A percentile compares a stretch with the other conserved stretches of the same genome.
phyloP scores from a whole-genome alignment of 345 rosid genomes.

The Cardamine chenopodiifolia region DNA sequence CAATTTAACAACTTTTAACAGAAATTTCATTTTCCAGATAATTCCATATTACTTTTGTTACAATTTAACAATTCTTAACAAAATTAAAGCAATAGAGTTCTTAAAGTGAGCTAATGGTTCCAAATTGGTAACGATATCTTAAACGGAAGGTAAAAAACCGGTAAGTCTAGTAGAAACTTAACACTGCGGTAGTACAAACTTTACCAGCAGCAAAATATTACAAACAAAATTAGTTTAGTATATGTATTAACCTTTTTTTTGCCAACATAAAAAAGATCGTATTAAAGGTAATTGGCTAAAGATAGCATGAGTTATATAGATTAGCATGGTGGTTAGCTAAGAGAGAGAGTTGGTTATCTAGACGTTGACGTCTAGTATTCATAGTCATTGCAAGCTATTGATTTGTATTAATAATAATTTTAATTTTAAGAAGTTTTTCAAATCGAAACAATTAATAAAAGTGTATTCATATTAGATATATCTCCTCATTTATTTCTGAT shows the following conservation, averaged over 20 bases:
- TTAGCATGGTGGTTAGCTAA: not conserved
- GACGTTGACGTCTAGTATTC: conserved; percentile 28
- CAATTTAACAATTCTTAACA: conserved; percentile 13
- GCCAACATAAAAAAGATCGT: too few species aligned
- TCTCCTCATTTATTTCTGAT: conserved; percentile 10
- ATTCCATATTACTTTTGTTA: not conserved
- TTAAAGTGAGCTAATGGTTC: not conserved
- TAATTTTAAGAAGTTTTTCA: not conserved
- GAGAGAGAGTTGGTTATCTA: conserved; percentile 11
- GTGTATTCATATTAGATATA: not conserved
- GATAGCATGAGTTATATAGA: conserved; percentile 5
- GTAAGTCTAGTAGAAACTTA: not conserved
- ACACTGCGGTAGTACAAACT: not conserved
- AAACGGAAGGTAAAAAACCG: conserved; percentile 2
- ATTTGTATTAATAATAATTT: not conserved
- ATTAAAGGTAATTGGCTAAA: not conserved
- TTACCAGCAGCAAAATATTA: too few species aligned
- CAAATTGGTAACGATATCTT: conserved; percentile 12
- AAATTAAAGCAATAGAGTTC: not conserved
- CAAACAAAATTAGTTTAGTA: too few species aligned
- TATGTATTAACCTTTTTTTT: too few species aligned
- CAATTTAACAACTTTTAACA: conserved; percentile 9
- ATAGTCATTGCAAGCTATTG: conserved; percentile 6
- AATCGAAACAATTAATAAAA: not conserved
- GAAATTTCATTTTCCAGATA: not conserved